Evolutionary conservation across 345 rosid species (phyloP), one percentile per base, ranked within the genome.

Genomic region (Pugionium cornutum): DNA sequence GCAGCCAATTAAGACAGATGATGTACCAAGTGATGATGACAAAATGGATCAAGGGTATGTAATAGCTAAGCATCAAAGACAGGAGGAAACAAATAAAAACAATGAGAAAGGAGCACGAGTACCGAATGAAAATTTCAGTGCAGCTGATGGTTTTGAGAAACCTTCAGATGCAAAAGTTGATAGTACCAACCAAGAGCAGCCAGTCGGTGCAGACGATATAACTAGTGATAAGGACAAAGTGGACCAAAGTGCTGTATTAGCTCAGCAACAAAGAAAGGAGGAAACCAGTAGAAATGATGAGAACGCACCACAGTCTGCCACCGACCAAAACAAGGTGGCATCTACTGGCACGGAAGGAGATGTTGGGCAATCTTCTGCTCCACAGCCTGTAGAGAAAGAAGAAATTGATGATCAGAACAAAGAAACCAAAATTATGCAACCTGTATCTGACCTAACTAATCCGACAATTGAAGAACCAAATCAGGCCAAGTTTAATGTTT

Each of bases 401-500:
- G 78, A 77, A 32, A 69, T 28, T 63, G 79, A 82, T 78, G 73
- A 79, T 62, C 84, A 72, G 79, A 83, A 77, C 48, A 85, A 51
- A 50, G 96, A 86, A 74, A 74, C 74, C 60, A 75, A 75, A 64
- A 59, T 64, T 75, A n/a, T 49, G 35, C 84, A 78, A 62, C 79
- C 84, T 68, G 75, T 39, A 54, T 34, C 61, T 3, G 81, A 82
- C 46, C 85, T 81, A 69, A 76, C 74, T 75, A 80, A 64, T 64
- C 55, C 83, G 9, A 54, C 66, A 36, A 6, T 52, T 35, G 11
- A 83, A 50, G 85, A 76, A 75, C 67, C 85, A 53, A 70, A 9
- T 54, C 62, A 69, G 47, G 49, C 84, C 34, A 9, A 81, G 47
- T 86, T 89, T 67, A 78, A 71, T 69, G 92, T 88, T 66, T 76